Base-by-base conservation (phyloP, 163 green algal genomes). In the Scenedesmus sp. region DNA sequence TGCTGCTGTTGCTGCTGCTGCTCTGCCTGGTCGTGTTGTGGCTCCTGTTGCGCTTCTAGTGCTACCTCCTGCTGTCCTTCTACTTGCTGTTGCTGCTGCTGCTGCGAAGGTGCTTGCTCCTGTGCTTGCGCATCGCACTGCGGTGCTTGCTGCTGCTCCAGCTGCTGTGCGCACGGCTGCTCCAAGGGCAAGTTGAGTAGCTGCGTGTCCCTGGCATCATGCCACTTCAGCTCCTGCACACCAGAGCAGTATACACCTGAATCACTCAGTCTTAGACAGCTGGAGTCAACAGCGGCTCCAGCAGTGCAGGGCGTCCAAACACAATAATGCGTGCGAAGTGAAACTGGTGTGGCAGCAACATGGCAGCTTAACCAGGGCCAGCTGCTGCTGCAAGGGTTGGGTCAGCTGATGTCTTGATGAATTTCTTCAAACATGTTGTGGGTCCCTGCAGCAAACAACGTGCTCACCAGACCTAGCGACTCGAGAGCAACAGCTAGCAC, bases 401-500 rank as follows among this genome's bases (percentile, higher is more conserved):
- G 34, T 46, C 23, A 56, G 74, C n/a, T 46, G 20, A 23, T 85
- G 34, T 46, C 34, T 46, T 46, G 34, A 46, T 46, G 34, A 46
- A 46, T 46, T 46, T 46, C 34, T 12, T 62, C 9, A 8, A 3
- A n/a, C 52, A 5, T 66, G 26, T 16, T 13, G 13, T 20, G 10
- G 52, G 54, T 6, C 9, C 16, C 5, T 67, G 54, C 13, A 23
- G 5, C 5, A n/a, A 6, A 18, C 56, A 13, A 2, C 55, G 12
- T 10, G 16, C 89, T 86, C 59, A 92, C 90, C 83, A 92, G 26
- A 10, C 59, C 57, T 10, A 83, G 67, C 34, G 23, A 10, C 1
- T 16, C 67, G 12, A 92, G 90, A 1, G 94, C 95, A 76, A 93
- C 52, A 70, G 93, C 83, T 57, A 96, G 79, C 34, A 95, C 82